These are phyloP conservation scores for Fagus sylvatica DNA, from an alignment of 306 rosid genomes.

Conservation along the genomic window DNA sequence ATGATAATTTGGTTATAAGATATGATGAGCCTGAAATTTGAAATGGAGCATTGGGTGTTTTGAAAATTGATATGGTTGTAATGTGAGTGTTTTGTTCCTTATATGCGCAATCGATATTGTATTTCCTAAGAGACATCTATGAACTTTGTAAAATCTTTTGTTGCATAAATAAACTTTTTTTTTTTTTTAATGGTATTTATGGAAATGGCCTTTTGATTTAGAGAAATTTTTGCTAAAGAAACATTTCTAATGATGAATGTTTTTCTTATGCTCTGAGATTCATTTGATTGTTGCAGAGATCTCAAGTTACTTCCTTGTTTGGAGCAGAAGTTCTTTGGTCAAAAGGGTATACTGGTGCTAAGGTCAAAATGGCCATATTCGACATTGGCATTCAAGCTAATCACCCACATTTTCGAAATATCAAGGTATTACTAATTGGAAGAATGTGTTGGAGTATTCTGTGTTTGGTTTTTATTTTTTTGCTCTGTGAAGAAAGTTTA, in stretches of 20 bases:
- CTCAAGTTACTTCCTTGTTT: constrained; percentile 88
- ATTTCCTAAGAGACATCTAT: too few species aligned
- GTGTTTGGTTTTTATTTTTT: neutral
- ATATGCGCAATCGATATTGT: too few species aligned
- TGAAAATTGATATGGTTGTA: too few species aligned
- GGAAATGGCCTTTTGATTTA: too few species aligned
- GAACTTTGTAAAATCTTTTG: too few species aligned
- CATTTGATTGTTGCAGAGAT: constrained; percentile 53
- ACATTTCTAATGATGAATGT: neutral
- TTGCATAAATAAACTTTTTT: too few species aligned
- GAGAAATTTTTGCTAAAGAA: too few species aligned
- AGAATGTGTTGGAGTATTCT: neutral
- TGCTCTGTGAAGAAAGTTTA: neutral
- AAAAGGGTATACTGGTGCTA: constrained; percentile 79
- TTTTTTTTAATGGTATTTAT: too few species aligned
- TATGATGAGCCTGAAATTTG: neutral
- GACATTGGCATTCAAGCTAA: constrained; percentile 92
- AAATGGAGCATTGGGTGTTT: constrained; percentile 5
- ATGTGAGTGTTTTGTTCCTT: too few species aligned
- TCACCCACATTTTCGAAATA: constrained; percentile 93
- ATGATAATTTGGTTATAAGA: neutral
- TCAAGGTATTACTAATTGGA: constrained; percentile 58
- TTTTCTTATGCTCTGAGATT: constrained; percentile 16
- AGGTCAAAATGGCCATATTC: constrained; percentile 96
- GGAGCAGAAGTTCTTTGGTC: constrained; percentile 85